Percentiles rank a stretch among this genome's conserved stretches.
Evolutionary conservation across 2,329 filamentous ascomycete species (phyloP).

Genomic region (Exophiala bonariae): DNA sequence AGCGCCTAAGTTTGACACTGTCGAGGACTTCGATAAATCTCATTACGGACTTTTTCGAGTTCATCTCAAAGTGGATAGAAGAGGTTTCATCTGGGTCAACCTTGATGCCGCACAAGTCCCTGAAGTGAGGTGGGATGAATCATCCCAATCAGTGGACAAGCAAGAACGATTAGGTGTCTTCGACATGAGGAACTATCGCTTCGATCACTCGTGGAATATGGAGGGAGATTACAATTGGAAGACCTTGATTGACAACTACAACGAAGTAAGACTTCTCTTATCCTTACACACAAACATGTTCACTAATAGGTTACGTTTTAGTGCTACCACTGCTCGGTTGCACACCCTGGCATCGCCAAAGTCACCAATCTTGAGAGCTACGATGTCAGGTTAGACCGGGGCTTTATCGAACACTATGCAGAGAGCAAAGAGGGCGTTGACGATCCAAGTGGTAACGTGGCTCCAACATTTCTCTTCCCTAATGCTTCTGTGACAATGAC

Average conservation of each 20-base stretch:
- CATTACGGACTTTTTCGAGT: slow-evolving; percentile 53
- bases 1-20: slow-evolving; percentile 58
- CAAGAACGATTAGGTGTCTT: slow-evolving; percentile 49
- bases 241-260: slow-evolving; percentile 18
- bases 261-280: too few species aligned
- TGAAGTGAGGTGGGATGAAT: slow-evolving; percentile 28
- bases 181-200: slow-evolving; percentile 54
- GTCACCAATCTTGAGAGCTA: slow-evolving; percentile 57
- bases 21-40: slow-evolving; percentile 57
- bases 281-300: too few species aligned
- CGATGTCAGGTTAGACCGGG: slow-evolving; percentile 52
- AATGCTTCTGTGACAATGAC: slow-evolving; percentile 23
- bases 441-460: slow-evolving; percentile 11
- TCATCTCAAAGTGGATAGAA: slow-evolving; percentile 14
- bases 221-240: slow-evolving; percentile 23
- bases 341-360: slow-evolving; percentile 56
- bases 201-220: slow-evolving; percentile 37
- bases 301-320: too few species aligned
- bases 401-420: slow-evolving; percentile 57
- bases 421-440: slow-evolving; percentile 28
- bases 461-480: slow-evolving; percentile 26
- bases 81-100: slow-evolving; percentile 20
- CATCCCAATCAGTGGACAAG: slow-evolving; percentile 35
- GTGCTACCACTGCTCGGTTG: slow-evolving; percentile 55
- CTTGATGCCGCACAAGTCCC: slow-evolving; percentile 10